Percentiles rank a stretch among this genome's conserved stretches.
phyloP scores from a whole-genome alignment of 2,329 filamentous ascomycete genomes.

The Mycogone perniciosa region DNA sequence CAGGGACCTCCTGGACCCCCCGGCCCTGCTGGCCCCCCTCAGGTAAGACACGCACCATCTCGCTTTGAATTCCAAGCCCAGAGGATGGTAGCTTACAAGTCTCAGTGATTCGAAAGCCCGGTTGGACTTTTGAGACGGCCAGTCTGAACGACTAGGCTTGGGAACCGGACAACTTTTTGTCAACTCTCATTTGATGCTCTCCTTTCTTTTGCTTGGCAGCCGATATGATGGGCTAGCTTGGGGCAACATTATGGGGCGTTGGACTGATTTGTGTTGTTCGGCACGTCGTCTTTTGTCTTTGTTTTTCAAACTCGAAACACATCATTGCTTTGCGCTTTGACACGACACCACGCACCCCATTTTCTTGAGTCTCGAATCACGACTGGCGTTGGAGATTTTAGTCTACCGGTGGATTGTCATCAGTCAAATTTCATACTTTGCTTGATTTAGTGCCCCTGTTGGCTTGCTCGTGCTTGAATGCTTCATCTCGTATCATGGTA shows the following conservation, averaged over 20 bases:
- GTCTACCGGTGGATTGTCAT: conserved; percentile 31
- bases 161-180: conserved; percentile 16
- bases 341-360: conserved; percentile 24
- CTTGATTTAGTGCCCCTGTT: conserved; percentile 12
- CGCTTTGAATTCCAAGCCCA: background rate
- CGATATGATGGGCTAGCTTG: conserved; percentile 17
- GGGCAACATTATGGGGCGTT: conserved; percentile 23
- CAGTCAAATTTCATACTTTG: conserved; percentile 27
- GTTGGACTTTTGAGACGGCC: conserved; percentile 9
- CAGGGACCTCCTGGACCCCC: conserved; percentile 32
- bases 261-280: conserved; percentile 21
- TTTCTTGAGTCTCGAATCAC: conserved; percentile 29
- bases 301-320: conserved; percentile 21
- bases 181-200: conserved; percentile 18
- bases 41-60: conserved; percentile 25
- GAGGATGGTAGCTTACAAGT: conserved; percentile 2
- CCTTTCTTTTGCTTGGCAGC: conserved; percentile 19
- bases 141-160: conserved; percentile 4
- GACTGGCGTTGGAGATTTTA: conserved; percentile 38
- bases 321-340: conserved; percentile 27
- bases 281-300: conserved; percentile 14
- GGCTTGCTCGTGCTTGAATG: conserved; percentile 8
- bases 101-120: conserved; percentile 14
- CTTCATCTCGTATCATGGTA: background rate
- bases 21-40: conserved; percentile 31